A percentile compares a stretch with the other conserved stretches of the same genome.
phyloP scores from a whole-genome alignment of 176 grass and related monocot species.

The Puya raimondii region DNA sequence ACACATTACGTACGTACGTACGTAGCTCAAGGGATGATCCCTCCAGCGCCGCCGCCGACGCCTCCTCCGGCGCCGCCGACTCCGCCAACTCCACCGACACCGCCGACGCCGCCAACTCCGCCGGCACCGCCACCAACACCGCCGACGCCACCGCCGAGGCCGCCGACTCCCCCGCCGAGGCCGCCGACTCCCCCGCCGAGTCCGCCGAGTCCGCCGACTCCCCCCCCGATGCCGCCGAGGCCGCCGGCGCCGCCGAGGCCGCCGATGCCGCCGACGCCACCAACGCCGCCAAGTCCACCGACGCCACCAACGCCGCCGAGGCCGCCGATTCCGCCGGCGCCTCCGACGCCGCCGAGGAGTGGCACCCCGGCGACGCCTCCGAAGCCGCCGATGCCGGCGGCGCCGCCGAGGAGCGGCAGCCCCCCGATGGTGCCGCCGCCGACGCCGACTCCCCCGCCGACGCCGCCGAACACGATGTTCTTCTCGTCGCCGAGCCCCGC shows the following conservation, averaged over 20 bases:
- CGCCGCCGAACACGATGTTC: background rate
- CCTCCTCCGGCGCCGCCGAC: background rate
- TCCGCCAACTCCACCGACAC: background rate
- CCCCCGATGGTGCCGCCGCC: background rate
- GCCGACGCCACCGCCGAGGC: background rate
- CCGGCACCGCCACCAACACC: background rate
- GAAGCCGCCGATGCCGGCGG: background rate
- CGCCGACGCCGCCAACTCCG: background rate
- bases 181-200: background rate
- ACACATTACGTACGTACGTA: background rate
- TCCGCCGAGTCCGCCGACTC: background rate
- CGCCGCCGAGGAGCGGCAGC: background rate
- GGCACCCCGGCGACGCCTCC: background rate
- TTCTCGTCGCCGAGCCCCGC: conserved; percentile 1
- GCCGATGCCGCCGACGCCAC: background rate
- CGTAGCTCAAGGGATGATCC: background rate
- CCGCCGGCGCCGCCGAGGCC: background rate
- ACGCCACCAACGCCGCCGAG: background rate
- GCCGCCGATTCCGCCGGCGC: background rate
- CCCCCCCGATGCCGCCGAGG: background rate
- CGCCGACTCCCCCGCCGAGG: background rate
- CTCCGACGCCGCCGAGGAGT: background rate
- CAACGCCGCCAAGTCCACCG: too few relatives aligned
- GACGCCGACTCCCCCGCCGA: background rate
- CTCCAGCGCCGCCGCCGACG: background rate